Evolutionary conservation across 2,329 filamentous ascomycete genomes (phyloP).

Genomic region (Apiospora malaysiana): DNA sequence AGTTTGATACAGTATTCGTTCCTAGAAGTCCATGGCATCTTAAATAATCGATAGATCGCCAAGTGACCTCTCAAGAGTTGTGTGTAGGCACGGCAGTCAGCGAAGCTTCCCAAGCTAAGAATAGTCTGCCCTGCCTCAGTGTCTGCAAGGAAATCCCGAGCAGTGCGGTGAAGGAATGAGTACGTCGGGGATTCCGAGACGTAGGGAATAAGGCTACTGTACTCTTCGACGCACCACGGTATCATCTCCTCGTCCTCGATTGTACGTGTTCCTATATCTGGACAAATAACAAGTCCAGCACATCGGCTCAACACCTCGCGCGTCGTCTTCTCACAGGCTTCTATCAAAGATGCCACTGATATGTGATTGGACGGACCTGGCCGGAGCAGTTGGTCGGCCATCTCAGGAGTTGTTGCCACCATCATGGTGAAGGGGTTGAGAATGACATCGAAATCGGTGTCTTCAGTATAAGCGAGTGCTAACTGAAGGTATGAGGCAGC

Average conservation of each 20-base stretch:
- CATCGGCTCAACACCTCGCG: neutral
- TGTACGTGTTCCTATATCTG: neutral
- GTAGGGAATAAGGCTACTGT: neutral
- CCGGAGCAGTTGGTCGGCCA: neutral
- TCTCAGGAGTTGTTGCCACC: neutral
- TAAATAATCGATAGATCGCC: neutral
- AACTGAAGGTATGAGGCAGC: neutral
- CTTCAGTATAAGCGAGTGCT: neutral
- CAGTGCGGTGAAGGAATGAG: neutral
- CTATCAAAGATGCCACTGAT: neutral
- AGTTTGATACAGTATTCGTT: too few relatives aligned
- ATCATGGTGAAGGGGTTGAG: neutral
- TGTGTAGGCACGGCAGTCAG: neutral
- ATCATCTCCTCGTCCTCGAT: accelerated
- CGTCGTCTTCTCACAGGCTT: neutral
- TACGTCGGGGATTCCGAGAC: neutral
- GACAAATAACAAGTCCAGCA: neutral
- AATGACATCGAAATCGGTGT: accelerated
- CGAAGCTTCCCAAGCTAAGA: neutral
- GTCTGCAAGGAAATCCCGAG: neutral
- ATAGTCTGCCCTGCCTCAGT: neutral
- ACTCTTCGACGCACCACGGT: neutral
- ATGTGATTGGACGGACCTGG: neutral
- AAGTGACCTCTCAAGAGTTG: neutral
- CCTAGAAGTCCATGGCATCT: neutral